Evolutionary conservation across 192 early-diverging fungal genomes (phyloP).

Genomic region (Funneliformis geosporum): DNA sequence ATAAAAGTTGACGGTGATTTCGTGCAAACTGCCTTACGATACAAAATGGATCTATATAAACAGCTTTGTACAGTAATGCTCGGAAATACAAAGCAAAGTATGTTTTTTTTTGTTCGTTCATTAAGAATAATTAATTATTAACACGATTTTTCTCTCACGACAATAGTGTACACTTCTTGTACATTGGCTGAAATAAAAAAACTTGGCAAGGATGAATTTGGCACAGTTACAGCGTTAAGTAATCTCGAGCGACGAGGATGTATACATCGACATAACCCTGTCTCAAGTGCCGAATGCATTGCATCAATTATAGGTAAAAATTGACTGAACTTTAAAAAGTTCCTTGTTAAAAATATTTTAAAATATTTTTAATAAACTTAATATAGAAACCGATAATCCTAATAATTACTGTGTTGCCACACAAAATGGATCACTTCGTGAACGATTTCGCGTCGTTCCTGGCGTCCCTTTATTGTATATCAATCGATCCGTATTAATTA

Average conservation of each 20-base stretch:
- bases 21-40: constrained; percentile 62
- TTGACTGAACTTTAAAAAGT: no score
- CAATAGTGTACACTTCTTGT: constrained; percentile 67
- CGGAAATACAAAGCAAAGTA: constrained; percentile 69
- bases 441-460: constrained; percentile 63
- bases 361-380: background rate
- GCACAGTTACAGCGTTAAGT: constrained; percentile 61
- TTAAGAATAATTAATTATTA: background rate
- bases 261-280: constrained; percentile 63
- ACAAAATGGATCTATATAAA: constrained; percentile 64
- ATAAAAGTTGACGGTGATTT: constrained; percentile 81
- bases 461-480: constrained; percentile 89
- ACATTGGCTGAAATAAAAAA: constrained; percentile 67
- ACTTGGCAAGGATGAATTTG: constrained; percentile 54
- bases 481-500: constrained; percentile 70
- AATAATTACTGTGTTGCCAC: constrained; percentile 87
- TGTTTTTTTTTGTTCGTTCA: constrained; percentile 29
- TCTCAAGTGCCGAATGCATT: constrained; percentile 70
- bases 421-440: constrained; percentile 71
- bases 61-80: constrained; percentile 65
- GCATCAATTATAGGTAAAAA: constrained; percentile 66
- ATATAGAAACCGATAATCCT: constrained; percentile 58
- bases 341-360: background rate
- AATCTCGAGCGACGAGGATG: constrained; percentile 82
- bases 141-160: background rate